These are phyloP conservation scores for Alternaria sp. DNA, from an alignment of 2,329 filamentous ascomycete species.

Conservation along the genomic window DNA sequence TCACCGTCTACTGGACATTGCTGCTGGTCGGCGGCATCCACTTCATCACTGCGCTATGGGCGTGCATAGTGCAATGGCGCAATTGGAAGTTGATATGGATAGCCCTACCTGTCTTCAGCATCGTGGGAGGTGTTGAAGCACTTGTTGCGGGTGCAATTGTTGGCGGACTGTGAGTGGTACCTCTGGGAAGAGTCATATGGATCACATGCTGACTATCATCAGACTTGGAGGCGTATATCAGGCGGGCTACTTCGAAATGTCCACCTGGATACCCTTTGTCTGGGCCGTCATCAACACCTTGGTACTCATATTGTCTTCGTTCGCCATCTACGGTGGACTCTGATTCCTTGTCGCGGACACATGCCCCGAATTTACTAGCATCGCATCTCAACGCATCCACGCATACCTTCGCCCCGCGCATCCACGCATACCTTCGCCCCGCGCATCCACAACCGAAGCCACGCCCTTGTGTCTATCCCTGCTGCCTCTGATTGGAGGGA, in stretches of 20 bases:
- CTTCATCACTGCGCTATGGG: slow-evolving; percentile 72
- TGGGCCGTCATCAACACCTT: slow-evolving; percentile 87
- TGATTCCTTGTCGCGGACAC: slow-evolving; percentile 47
- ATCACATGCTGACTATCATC: slow-evolving; percentile 8
- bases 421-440: background rate
- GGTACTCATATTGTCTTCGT: slow-evolving; percentile 83
- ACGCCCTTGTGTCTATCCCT: background rate
- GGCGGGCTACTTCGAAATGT: slow-evolving; percentile 86
- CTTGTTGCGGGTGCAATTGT: slow-evolving; percentile 81
- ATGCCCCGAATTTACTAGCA: background rate
- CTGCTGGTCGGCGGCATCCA: slow-evolving; percentile 80
- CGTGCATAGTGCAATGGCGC: slow-evolving; percentile 71
- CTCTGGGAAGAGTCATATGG: background rate
- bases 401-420: background rate
- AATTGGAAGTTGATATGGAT: slow-evolving; percentile 69
- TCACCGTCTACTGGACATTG: slow-evolving; percentile 85
- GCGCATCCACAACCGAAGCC: background rate
- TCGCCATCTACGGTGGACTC: slow-evolving; percentile 89
- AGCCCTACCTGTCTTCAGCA: slow-evolving; percentile 71
- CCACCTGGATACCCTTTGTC: slow-evolving; percentile 89
- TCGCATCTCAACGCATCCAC: background rate
- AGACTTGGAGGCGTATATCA: slow-evolving; percentile 82
- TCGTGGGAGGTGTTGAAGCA: slow-evolving; percentile 77
- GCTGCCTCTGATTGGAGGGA: background rate
- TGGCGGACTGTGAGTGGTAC: slow-evolving; percentile 71